Evolutionary conservation across 1,284 basidiomycete genomes (phyloP).

Genomic region (Pseudozyma flocculosa): DNA sequence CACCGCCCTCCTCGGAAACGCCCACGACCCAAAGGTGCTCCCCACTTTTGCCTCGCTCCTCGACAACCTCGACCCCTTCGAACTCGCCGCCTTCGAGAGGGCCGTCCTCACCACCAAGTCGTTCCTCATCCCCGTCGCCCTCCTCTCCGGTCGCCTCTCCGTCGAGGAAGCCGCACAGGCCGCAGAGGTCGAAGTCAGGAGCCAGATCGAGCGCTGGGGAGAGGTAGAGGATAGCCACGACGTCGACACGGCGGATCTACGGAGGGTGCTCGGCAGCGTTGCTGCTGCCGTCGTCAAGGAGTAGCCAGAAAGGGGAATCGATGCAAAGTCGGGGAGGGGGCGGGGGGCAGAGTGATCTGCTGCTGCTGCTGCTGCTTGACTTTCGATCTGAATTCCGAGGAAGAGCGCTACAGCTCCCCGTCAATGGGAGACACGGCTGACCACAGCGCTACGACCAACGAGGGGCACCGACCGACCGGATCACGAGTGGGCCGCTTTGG

Average conservation of each 20-base stretch:
- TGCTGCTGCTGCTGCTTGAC: too few relatives aligned
- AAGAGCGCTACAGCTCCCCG: too few relatives aligned
- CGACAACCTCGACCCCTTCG: constrained; percentile 20
- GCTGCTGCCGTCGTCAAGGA: constrained; percentile 26
- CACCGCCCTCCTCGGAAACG: constrained; percentile 26
- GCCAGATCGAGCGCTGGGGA: constrained; percentile 94
- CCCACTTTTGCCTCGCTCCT: constrained; percentile 20
- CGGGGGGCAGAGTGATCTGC: too few relatives aligned
- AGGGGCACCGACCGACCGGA: too few relatives aligned
- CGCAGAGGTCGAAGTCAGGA: constrained; percentile 87
- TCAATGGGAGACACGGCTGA: too few relatives aligned
- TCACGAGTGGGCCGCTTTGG: constrained; percentile 14
- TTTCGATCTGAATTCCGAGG: too few relatives aligned
- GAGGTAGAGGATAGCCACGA: constrained; percentile 83
- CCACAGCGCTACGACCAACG: too few relatives aligned
- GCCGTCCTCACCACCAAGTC: constrained; percentile 88
- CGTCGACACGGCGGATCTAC: constrained; percentile 90
- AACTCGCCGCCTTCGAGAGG: constrained; percentile 75
- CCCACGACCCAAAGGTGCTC: constrained; percentile 20
- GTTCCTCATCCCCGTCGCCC: constrained; percentile 81
- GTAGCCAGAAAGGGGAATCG: not conserved
- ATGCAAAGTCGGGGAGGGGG: too few relatives aligned
- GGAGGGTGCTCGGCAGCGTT: constrained; percentile 70
- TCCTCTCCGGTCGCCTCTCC: constrained; percentile 69
- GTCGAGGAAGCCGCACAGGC: constrained; percentile 83